Evolutionary conservation across 306 rosid genomes (phyloP).

Genomic region (Trifolium subterraneum): DNA sequence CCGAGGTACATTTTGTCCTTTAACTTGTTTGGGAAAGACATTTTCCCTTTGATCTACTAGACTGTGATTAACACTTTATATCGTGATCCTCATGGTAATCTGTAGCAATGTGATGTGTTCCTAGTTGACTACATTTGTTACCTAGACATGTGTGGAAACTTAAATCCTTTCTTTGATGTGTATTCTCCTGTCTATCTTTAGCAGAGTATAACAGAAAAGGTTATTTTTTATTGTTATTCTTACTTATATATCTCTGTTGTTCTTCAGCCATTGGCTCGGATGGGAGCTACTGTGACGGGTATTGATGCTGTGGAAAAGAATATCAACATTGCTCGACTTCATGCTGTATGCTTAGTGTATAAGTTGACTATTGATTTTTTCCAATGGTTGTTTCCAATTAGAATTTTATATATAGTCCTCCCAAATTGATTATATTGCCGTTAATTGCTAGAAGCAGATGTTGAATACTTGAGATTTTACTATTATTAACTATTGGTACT

Average conservation of each 20-base stretch:
- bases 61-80: background rate
- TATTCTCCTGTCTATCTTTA: slow-evolving; percentile 9
- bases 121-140: slow-evolving; percentile 26
- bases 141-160: slow-evolving; percentile 20
- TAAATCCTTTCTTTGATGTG: slow-evolving; percentile 32
- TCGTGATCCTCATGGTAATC: slow-evolving; percentile 2
- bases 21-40: slow-evolving; percentile 15
- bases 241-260: slow-evolving; percentile 28
- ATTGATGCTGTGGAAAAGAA: slow-evolving; percentile 87
- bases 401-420: slow-evolving; percentile 20
- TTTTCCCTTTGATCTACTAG: slow-evolving; percentile 14
- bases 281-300: slow-evolving; percentile 94
- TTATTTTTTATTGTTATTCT: slow-evolving; percentile 34
- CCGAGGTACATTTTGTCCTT: slow-evolving; percentile 60
- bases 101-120: slow-evolving; percentile 23
- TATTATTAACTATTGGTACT: background rate
- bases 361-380: slow-evolving; percentile 13
- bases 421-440: slow-evolving; percentile 17
- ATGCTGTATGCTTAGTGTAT: slow-evolving; percentile 70
- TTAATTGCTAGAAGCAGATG: slow-evolving; percentile 16
- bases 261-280: slow-evolving; percentile 84
- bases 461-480: slow-evolving; percentile 8
- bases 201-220: slow-evolving; percentile 6
- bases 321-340: slow-evolving; percentile 85
- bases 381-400: slow-evolving; percentile 12